Conservation (phyloP, 1,284 basidiomycete species). For the Ganoderma leucocontextum region DNA sequence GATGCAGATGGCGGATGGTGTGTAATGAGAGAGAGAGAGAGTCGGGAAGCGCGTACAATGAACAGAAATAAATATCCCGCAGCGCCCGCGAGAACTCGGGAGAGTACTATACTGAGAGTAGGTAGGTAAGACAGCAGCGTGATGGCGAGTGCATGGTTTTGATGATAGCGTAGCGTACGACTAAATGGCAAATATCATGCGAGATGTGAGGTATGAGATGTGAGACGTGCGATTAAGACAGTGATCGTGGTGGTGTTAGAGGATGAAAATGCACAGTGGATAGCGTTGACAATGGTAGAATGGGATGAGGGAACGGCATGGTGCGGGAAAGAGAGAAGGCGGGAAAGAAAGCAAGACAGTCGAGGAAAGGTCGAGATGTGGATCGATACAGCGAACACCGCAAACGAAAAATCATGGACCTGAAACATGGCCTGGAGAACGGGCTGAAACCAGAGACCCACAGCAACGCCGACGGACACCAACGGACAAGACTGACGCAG, state of each 20-base stretch:
- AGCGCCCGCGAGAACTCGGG: conserved; percentile 10
- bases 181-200: conserved; percentile 1
- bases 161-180: background rate
- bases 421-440: too few species aligned
- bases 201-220: background rate
- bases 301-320: background rate
- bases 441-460: too few species aligned
- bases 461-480: too few species aligned
- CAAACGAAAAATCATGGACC: too few species aligned
- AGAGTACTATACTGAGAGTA: conserved; percentile 7
- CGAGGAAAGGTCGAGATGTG: too few species aligned
- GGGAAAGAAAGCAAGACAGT: too few species aligned
- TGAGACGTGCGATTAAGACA: background rate
- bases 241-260: background rate
- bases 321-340: too few species aligned
- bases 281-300: background rate
- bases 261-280: background rate
- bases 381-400: too few species aligned
- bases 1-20: background rate
- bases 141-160: conserved; percentile 6
- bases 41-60: conserved; percentile 2
- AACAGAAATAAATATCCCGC: conserved; percentile 21
- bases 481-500: too few species aligned
- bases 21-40: background rate
- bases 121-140: conserved; percentile 2